Evolutionary conservation across 768 basidiomycete species (phyloP), one percentile per base, ranked within the genome.

Genomic region (Russula griseocarnosa): DNA sequence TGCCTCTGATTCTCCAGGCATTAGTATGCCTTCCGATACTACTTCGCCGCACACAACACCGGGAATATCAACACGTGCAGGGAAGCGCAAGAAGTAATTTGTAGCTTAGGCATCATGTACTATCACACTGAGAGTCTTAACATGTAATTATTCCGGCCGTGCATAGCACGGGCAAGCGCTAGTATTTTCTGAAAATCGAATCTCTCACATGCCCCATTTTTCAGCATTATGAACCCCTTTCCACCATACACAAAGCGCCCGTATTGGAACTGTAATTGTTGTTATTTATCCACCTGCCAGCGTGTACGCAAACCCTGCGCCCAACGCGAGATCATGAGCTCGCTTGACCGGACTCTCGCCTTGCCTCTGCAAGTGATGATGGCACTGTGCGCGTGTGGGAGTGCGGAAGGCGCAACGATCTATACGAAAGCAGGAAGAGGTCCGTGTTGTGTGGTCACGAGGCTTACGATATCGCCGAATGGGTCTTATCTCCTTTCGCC

Each of bases 221-320:
- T 51, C 62, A 94, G 91, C 94, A 98, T 80, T 98, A 95, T 69
- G 95, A 86, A 26, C 83, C 93, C 3, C 78, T 98, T 28, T 83
- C 87, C 13, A 87, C 82, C 70, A 82, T 90, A 56, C 87, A 92
- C 73, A 98, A 97, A 77, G 89, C 91, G 14, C 89, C 95, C 61
- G 89, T 98, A 51, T 84, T 93, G 56, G 94, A 98, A 87, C 87
- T 2, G 91, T n/a, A n/a, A n/a, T n/a, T n/a, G n/a, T n/a, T n/a
- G n/a, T n/a, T n/a, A 96, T 75, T 78, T 93, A 52, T 85, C 89
- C 8, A 88, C 93, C 0, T 95, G 96, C 57, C 82, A 91, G 73
- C 86, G 93, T 38, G 74, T 88, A 49, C 82, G 86, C 62, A 86
- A 88, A 72, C 88, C 94, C 61, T 84, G 90, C 34, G 95, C 94